Base-by-base conservation (phyloP, 2,329 filamentous ascomycete species). In the Phialemoniopsis sp. region DNA sequence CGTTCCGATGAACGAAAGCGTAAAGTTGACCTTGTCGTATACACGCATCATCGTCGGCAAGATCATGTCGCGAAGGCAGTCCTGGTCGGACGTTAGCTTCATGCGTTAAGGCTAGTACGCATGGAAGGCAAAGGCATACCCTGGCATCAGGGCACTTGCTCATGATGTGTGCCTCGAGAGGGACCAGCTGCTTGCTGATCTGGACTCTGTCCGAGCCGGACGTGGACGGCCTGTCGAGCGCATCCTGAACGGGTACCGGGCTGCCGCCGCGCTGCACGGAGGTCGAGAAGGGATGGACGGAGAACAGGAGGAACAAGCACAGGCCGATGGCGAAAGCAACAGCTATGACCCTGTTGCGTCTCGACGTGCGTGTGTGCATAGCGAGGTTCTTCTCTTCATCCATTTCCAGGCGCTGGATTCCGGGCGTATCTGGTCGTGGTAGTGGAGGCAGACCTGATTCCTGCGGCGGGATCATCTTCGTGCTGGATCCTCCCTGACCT, bases 111-210 rank as follows among this genome's bases (percentile, higher is more conserved):
- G 36, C n/a, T n/a, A n/a, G n/a, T n/a, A n/a, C n/a, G n/a, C n/a
- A n/a, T n/a, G n/a, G n/a, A n/a, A n/a, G n/a, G 12, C 13, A 10
- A 16, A 16, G 29, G 44, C 64, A 10, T 55, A 78, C 75, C 60
- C 74, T 76, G 3, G 93, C 89, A 63, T 98, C 93, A 0, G 91
- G 90, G 55, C 93, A 98, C 72, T 97, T 96, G 66, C 82, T 87
- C 84, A 97, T 98, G 52, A 97, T 93, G 61, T 97, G 91, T 40
- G 89, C 87, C 60, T 98, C 93, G 3, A 98, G 66, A 4, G 89
- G 86, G 5, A 97, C 85, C 42, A 71, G 63, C 33, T 45, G 46
- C 37, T 47, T 36, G 18, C 34, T 30, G 40, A 18, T 18, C 34
- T 36, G 29, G 33, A 28, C 33, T 13, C 14, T 14, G 18, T 35